phyloP scores from a whole-genome alignment of 2,329 filamentous ascomycete species.

The Hypoxylon sp. region DNA sequence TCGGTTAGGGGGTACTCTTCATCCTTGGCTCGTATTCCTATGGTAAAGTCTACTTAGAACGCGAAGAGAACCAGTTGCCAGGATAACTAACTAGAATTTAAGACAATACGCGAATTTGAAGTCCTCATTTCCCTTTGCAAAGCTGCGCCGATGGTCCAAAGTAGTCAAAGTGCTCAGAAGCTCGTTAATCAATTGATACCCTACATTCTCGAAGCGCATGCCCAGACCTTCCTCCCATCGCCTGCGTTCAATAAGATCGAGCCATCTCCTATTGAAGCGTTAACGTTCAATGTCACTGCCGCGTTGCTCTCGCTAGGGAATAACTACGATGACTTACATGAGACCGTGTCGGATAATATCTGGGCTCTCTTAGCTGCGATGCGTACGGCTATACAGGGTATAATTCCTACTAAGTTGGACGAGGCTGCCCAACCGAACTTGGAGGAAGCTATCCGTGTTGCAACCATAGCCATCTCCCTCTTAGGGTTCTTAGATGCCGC shows the following conservation, averaged over 20 bases:
- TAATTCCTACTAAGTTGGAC: slow-evolving; percentile 68
- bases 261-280: slow-evolving; percentile 88
- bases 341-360: slow-evolving; percentile 76
- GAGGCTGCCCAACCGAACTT: slow-evolving; percentile 72
- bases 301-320: slow-evolving; percentile 86
- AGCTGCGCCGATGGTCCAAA: slow-evolving; percentile 82
- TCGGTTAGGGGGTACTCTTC: slow-evolving; percentile 58
- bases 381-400: slow-evolving; percentile 70
- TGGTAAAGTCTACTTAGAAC: slow-evolving; percentile 63
- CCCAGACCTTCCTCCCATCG: slow-evolving; percentile 82
- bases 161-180: slow-evolving; percentile 79
- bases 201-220: slow-evolving; percentile 88
- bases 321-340: slow-evolving; percentile 78
- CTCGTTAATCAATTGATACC: slow-evolving; percentile 84
- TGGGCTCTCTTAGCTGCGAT: slow-evolving; percentile 82
- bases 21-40: slow-evolving; percentile 69
- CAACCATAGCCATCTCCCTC: slow-evolving; percentile 86
- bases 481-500: slow-evolving; percentile 90
- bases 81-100: slow-evolving; percentile 45
- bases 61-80: neutral
- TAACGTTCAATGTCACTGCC: slow-evolving; percentile 83
- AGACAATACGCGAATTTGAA: slow-evolving; percentile 93
- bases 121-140: slow-evolving; percentile 92
- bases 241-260: slow-evolving; percentile 87
- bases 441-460: slow-evolving; percentile 77